Conservation (phyloP, 179 eudicot species). For the Silene coronaria region DNA sequence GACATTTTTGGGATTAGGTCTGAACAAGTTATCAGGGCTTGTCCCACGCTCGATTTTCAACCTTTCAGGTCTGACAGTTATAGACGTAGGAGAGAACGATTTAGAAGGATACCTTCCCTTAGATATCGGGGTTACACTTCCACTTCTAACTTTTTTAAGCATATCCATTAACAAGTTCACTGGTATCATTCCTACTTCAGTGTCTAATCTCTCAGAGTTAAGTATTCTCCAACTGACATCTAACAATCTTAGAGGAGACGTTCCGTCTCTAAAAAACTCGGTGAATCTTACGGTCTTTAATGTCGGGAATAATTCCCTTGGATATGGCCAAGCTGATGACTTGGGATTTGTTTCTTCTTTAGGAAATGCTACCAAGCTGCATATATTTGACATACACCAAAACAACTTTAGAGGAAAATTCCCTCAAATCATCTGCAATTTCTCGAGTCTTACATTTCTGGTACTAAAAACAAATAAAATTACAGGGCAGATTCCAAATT, state of each 20-base stretch:
- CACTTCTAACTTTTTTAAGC: not conserved
- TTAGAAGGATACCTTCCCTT: slow-evolving; percentile 29
- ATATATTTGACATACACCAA: not conserved
- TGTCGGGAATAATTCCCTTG: slow-evolving; percentile 14
- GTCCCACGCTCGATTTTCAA: slow-evolving; percentile 16
- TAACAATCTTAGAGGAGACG: slow-evolving; percentile 23
- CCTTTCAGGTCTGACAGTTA: not conserved
- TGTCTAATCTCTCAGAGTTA: slow-evolving; percentile 22
- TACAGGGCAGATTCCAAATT: slow-evolving; percentile 21
- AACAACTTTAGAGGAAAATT: slow-evolving; percentile 12
- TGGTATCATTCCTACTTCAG: slow-evolving; percentile 5
- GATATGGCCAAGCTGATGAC: slow-evolving; percentile 15
- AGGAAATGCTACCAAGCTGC: slow-evolving; percentile 23
- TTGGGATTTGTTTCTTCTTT: slow-evolving; percentile 27
- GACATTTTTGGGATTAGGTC: not conserved
- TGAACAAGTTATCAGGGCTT: slow-evolving; percentile 7
- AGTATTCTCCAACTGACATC: not conserved
- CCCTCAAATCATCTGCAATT: slow-evolving; percentile 6
- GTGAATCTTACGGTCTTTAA: not conserved
- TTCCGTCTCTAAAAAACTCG: slow-evolving; percentile 9
- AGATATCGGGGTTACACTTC: slow-evolving; percentile 27
- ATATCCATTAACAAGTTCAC: slow-evolving; percentile 5
- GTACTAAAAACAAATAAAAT: slow-evolving; percentile 8
- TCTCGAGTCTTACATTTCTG: not conserved
- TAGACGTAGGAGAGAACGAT: not conserved